Percentiles rank a stretch among this genome's conserved stretches.
These are phyloP conservation scores for Aegilops sharonensis DNA, from an alignment of 176 grass and related monocot species.

Conservation along the genomic window DNA sequence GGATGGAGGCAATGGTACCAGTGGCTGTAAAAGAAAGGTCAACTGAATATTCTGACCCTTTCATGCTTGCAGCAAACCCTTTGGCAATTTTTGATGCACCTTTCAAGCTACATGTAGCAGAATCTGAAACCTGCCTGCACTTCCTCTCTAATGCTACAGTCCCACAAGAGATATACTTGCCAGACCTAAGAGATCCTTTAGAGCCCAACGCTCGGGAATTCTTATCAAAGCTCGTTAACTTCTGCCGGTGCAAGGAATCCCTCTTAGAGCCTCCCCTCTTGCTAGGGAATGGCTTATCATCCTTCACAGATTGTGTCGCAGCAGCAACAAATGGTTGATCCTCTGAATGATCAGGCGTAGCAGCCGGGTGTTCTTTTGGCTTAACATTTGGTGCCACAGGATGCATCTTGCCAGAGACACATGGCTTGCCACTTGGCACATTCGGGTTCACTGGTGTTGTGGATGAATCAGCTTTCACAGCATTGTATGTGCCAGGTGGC, in stretches of 20 bases:
- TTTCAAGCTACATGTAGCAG: conserved; percentile 54
- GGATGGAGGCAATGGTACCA: conserved; percentile 42
- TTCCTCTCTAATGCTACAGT: conserved; percentile 68
- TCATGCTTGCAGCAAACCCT: conserved; percentile 47
- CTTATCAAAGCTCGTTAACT: conserved; percentile 88
- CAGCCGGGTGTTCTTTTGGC: conserved; percentile 45
- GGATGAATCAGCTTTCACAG: conserved; percentile 43
- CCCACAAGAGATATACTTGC: conserved; percentile 55
- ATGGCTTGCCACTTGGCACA: conserved; percentile 41
- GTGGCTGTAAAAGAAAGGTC: conserved; percentile 64
- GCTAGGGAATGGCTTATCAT: conserved; percentile 56
- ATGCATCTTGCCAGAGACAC: conserved; percentile 49
- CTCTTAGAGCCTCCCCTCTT: conserved; percentile 68
- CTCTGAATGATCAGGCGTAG: conserved; percentile 45
- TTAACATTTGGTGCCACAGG: conserved; percentile 58
- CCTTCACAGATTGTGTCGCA: conserved; percentile 41
- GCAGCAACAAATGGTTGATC: conserved; percentile 57
- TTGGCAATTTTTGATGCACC: conserved; percentile 60
- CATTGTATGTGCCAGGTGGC: conserved; percentile 32
- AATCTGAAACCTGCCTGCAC: conserved; percentile 63
- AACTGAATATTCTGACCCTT: conserved; percentile 45
- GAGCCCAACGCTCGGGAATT: conserved; percentile 78
- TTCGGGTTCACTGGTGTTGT: conserved; percentile 33
- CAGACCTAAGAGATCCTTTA: conserved; percentile 72
- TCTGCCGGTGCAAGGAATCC: conserved; percentile 75